Conservation (phyloP, 2,329 filamentous ascomycete genomes). For the Claviceps quebecensis region DNA sequence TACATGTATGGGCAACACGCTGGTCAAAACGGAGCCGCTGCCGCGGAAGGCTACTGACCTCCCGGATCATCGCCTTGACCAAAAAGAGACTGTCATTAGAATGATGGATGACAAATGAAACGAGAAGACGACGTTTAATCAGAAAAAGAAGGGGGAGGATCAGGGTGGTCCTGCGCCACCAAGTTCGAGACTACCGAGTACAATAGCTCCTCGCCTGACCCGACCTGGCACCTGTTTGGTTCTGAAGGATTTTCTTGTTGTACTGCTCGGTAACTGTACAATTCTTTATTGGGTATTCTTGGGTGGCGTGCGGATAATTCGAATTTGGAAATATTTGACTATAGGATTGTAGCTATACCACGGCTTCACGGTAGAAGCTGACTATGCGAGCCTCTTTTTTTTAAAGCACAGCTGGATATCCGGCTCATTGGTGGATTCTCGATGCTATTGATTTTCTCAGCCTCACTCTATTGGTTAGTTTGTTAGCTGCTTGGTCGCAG, state of each 20-base stretch:
- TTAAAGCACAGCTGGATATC: not conserved
- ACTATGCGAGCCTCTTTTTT: not conserved
- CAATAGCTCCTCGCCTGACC: not conserved
- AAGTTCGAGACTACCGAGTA: not conserved
- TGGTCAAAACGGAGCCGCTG: constrained; percentile 44
- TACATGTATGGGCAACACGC: constrained; percentile 42
- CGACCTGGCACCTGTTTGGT: not conserved
- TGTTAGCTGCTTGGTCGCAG: not conserved
- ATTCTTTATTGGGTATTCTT: constrained; percentile 3
- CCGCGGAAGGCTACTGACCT: constrained; percentile 36
- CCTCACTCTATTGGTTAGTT: not conserved
- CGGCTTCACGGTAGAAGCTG: not conserved
- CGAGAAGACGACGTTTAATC: not conserved
- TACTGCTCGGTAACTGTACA: constrained; percentile 3
- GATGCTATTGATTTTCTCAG: constrained; percentile 45
- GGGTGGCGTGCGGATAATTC: constrained; percentile 1
- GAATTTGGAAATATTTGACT: not conserved
- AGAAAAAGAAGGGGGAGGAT: not conserved
- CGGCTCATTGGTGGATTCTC: constrained; percentile 54
- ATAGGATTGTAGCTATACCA: not conserved
- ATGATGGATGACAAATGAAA: constrained; percentile 1
- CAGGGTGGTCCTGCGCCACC: not conserved
- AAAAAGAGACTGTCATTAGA: not conserved
- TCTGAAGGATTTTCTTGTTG: not conserved
- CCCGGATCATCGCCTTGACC: not conserved